Percentiles rank a stretch among this genome's conserved stretches.
Evolutionary conservation across 129 eudicot genomes (phyloP).

Genomic region (Kitagawia praeruptora): DNA sequence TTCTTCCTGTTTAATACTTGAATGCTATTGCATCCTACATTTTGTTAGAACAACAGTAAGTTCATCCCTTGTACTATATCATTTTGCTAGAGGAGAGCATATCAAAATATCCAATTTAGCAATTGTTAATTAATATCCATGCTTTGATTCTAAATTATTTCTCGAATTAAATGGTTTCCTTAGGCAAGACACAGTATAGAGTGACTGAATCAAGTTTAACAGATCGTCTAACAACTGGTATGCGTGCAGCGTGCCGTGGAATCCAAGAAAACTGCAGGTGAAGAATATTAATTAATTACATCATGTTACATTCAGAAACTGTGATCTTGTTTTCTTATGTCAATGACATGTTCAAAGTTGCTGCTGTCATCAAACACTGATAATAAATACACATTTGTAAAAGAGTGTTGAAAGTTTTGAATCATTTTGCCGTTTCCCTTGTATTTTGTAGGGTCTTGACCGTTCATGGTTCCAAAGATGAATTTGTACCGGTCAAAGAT

Average conservation of each 20-base stretch:
- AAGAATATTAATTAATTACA: background rate
- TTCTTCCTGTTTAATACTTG: background rate
- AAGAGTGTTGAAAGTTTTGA: background rate
- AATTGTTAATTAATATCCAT: background rate
- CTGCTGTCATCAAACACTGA: background rate
- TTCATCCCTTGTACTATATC: background rate
- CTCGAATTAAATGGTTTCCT: background rate
- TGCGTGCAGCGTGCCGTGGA: conserved; percentile 39
- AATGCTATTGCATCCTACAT: too few relatives aligned
- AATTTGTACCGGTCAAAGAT: conserved; percentile 50
- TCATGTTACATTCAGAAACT: background rate
- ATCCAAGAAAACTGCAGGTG: conserved; percentile 72
- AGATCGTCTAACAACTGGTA: conserved; percentile 65
- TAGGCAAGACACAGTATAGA: conserved; percentile 65
- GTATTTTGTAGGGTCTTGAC: conserved; percentile 55
- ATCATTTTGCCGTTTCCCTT: background rate
- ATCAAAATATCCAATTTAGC: too few relatives aligned
- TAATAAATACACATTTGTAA: background rate
- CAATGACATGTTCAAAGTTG: background rate
- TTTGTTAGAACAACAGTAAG: too few relatives aligned
- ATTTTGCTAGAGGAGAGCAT: background rate
- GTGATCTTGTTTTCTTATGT: background rate
- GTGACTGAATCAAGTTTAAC: conserved; percentile 65
- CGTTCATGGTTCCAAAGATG: conserved; percentile 64
- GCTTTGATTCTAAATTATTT: background rate